Conservation (phyloP, 345 rosid species). For the Mallotus nudiflorus region DNA sequence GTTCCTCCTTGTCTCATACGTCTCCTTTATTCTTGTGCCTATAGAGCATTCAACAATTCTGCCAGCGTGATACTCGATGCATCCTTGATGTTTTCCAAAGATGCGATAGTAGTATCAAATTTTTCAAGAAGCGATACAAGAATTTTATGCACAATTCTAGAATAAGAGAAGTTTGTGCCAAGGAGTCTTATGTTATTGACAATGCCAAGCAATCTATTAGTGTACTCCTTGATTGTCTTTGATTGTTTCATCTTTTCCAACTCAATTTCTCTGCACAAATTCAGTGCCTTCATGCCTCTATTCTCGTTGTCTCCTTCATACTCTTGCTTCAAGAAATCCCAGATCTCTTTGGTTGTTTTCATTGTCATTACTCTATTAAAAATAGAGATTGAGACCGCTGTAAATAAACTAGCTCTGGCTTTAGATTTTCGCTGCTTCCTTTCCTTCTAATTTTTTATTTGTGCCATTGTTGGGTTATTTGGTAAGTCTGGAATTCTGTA, state of each 20-base stretch:
- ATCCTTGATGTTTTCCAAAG: not conserved
- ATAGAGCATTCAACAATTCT: not conserved
- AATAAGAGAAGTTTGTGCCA: not conserved
- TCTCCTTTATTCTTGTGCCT: not conserved
- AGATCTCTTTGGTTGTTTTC: too few species aligned
- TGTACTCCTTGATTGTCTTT: not conserved
- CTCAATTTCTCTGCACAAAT: not conserved
- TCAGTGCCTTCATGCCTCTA: not conserved
- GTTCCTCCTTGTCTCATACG: not conserved
- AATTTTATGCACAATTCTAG: not conserved
- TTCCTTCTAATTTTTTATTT: too few species aligned
- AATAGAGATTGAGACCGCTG: too few species aligned
- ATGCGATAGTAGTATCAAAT: not conserved
- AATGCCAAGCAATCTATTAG: not conserved
- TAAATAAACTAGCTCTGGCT: too few species aligned
- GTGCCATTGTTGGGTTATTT: too few species aligned
- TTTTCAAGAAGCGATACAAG: not conserved
- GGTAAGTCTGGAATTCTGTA: too few species aligned
- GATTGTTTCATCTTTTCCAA: not conserved
- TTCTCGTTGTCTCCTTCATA: not conserved
- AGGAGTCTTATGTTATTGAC: not conserved
- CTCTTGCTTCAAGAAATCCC: not conserved
- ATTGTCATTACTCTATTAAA: too few species aligned
- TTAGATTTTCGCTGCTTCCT: too few species aligned
- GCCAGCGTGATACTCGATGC: not conserved